Base-by-base conservation (phyloP, 306 rosid genomes). In the Morella rubra region DNA sequence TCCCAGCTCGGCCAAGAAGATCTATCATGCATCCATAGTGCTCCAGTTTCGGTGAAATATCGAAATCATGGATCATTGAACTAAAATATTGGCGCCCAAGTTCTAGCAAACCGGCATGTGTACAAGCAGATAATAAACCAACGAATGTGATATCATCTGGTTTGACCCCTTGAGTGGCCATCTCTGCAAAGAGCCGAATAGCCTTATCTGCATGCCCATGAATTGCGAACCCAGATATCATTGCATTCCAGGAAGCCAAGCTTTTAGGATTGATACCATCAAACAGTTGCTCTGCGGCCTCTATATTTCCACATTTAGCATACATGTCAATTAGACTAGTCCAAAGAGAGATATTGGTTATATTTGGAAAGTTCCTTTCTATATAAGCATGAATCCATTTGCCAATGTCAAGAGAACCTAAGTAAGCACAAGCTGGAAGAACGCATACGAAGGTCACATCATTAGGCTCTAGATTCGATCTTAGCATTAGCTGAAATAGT, bases 301-400 rank as follows among this genome's bases (percentile, higher is more conserved):
- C 89, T 67, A 94, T 84, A 46, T 85, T 83, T 19, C 93, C 96
- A n/a, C 93, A 90, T 86, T 94, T 92, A 42, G 93, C 89, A 82
- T 94, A 87, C 97, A 92, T 90, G 75, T 87, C 91, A 14, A 92
- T 67, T 47, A 94, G 86, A 80, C 96, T 87, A 0, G 96, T 94
- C 86, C 80, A 82, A 52, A 94, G 93, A 53, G 91, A 85, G 71
- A 75, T 24, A 79, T 86, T 92, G 70, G 61, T 80, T 2, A 71
- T 80, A 65, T 50, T 67, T 56, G 69, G 62, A 50, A 88, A 79
- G 64, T 89, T 86, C 69, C 80, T 86, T 84, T 89, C 89, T 8
- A 92, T 81, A 71, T 88, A 92, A 5, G 85, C 89, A 84, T 95
- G 97, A 84, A 90, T 88, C 98, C 96, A 92, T 79, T 90, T 94